Percentiles rank a stretch among this genome's conserved stretches.
These are phyloP conservation scores for Xanthoceras sorbifolium DNA, from an alignment of 345 rosid genomes.

Conservation along the genomic window DNA sequence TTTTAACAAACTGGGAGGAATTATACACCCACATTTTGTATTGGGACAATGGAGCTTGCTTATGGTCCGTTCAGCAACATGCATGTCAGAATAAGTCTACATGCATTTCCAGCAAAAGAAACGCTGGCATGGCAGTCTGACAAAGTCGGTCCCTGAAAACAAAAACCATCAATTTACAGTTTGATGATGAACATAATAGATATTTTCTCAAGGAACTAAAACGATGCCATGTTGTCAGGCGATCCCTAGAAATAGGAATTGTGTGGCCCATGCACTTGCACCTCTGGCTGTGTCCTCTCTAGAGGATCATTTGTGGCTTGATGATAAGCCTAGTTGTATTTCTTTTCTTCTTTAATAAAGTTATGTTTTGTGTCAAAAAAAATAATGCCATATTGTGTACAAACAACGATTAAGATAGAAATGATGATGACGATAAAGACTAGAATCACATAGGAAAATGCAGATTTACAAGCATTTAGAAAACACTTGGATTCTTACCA, in stretches of 20 bases:
- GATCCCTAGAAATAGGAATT: too few relatives aligned
- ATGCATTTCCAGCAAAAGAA: conserved; percentile 78
- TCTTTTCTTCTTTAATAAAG: too few relatives aligned
- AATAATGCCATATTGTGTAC: neutral
- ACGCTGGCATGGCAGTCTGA: conserved; percentile 77
- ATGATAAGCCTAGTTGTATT: too few relatives aligned
- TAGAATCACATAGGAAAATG: neutral
- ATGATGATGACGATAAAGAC: neutral
- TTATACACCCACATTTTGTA: conserved; percentile 59
- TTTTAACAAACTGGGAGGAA: conserved; percentile 75
- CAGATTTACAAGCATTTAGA: neutral
- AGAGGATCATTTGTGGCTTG: too few relatives aligned
- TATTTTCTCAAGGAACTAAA: neutral
- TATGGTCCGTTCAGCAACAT: conserved; percentile 75
- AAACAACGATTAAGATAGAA: neutral
- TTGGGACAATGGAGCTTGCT: conserved; percentile 77
- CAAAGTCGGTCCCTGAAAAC: conserved; percentile 61
- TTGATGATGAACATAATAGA: neutral
- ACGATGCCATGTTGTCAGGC: too few relatives aligned
- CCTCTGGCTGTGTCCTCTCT: too few relatives aligned
- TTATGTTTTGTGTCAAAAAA: too few relatives aligned
- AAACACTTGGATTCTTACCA: neutral
- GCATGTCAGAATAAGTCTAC: conserved; percentile 66
- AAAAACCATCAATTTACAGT: neutral
- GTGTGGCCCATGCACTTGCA: too few relatives aligned